Conservation (phyloP, 2,329 filamentous ascomycete genomes). For the Aspergillus bombycis region DNA sequence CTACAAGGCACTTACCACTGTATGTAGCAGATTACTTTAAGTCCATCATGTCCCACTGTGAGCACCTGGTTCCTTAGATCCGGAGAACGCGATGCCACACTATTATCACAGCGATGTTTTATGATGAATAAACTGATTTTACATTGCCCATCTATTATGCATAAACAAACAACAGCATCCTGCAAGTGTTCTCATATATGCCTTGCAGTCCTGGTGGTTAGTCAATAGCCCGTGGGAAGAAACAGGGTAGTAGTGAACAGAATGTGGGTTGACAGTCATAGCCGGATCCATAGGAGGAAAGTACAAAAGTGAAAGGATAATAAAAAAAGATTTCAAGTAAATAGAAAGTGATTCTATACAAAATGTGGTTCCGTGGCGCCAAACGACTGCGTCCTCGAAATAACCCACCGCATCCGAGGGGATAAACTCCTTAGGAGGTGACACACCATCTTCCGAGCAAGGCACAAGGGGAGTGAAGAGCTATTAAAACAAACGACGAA, state of each 20-base stretch:
- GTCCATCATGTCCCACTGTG: neutral
- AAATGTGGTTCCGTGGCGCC: conserved; percentile 41
- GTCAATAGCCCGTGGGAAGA: conserved; percentile 29
- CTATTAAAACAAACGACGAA: conserved; percentile 49
- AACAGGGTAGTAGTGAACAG: conserved; percentile 26
- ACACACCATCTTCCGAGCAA: conserved; percentile 38
- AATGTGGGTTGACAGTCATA: conserved; percentile 31
- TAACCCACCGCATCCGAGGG: conserved; percentile 36
- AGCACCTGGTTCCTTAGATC: neutral
- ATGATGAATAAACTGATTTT: conserved; percentile 33
- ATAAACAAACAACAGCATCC: conserved; percentile 34
- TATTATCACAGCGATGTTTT: neutral
- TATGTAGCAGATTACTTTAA: neutral
- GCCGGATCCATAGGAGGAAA: conserved; percentile 30
- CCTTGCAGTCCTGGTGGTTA: conserved; percentile 27
- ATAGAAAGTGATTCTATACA: conserved; percentile 44
- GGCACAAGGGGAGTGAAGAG: conserved; percentile 41
- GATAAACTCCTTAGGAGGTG: conserved; percentile 32
- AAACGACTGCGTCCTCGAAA: conserved; percentile 38
- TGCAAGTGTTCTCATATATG: conserved; percentile 32
- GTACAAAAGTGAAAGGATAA: conserved; percentile 19
- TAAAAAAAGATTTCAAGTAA: conserved; percentile 15
- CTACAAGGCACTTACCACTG: neutral
- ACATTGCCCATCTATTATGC: conserved; percentile 46
- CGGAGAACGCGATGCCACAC: neutral